Percentiles rank a stretch among this genome's conserved stretches.
Evolutionary conservation across 352 stramenopile species (phyloP).

Genomic region (Globisporangium paroecandrum): DNA sequence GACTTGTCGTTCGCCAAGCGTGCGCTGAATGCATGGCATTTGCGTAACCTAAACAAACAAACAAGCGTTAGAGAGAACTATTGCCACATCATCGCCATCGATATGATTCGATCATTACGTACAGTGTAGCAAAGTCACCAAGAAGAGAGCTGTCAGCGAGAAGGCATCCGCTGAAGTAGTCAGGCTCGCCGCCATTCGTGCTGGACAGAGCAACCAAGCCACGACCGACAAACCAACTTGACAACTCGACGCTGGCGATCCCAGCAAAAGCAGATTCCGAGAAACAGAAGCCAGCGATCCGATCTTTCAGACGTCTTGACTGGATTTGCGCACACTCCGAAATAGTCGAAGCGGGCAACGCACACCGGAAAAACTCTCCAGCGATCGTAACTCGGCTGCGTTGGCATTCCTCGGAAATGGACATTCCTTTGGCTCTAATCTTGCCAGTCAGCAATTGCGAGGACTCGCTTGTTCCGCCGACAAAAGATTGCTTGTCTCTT

Average conservation of each 20-base stretch:
- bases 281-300: slow-evolving; percentile 32
- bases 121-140: slow-evolving; percentile 15
- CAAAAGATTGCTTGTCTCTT: slow-evolving; percentile 4
- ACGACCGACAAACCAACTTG: slow-evolving; percentile 36
- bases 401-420: neutral
- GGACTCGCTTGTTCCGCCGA: neutral
- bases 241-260: slow-evolving; percentile 22
- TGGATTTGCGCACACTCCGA: slow-evolving; percentile 30
- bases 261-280: slow-evolving; percentile 20
- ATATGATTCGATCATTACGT: slow-evolving; percentile 5
- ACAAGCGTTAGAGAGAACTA: neutral
- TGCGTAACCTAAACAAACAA: slow-evolving; percentile 9
- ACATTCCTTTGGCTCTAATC: neutral
- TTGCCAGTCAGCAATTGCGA: neutral
- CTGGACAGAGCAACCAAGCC: slow-evolving; percentile 28
- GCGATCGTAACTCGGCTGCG: slow-evolving; percentile 5
- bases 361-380: slow-evolving; percentile 34
- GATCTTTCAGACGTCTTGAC: slow-evolving; percentile 31
- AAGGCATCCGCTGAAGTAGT: slow-evolving; percentile 19
- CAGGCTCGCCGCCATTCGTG: slow-evolving; percentile 13
- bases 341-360: slow-evolving; percentile 19
- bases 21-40: slow-evolving; percentile 5
- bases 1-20: slow-evolving; percentile 9
- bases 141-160: slow-evolving; percentile 17
- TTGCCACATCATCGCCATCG: too few relatives aligned